A percentile compares a stretch with the other conserved stretches of the same genome.
phyloP scores from a whole-genome alignment of 257 asterid genomes.

The Cordia subcordata region DNA sequence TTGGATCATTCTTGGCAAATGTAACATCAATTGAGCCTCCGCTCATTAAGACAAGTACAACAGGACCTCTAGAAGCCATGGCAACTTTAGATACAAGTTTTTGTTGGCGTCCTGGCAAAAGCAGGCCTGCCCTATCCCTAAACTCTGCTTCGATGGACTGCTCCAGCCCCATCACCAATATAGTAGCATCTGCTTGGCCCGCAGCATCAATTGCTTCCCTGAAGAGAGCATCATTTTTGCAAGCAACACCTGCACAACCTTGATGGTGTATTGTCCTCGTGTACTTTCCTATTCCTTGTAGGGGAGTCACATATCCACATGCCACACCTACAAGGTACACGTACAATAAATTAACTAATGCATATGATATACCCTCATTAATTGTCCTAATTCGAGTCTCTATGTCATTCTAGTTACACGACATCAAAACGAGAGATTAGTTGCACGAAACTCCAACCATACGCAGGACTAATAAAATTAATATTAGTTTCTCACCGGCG shows the following conservation, averaged over 20 bases:
- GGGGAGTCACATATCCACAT: constrained; percentile 21
- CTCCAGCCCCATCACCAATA: constrained; percentile 23
- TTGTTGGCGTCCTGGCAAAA: constrained; percentile 28
- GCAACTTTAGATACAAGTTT: constrained; percentile 20
- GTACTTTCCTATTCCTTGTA: constrained; percentile 19
- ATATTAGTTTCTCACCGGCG: constrained; percentile 18
- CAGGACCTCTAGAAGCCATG: constrained; percentile 17
- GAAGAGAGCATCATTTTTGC: constrained; percentile 10
- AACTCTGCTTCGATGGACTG: constrained; percentile 24
- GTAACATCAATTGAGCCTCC: constrained; percentile 22
- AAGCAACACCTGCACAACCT: constrained; percentile 16
- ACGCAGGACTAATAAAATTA: too few species aligned
- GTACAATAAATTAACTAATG: too few species aligned
- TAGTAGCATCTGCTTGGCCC: constrained; percentile 14
- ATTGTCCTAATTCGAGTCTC: too few species aligned
- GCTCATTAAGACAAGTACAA: constrained; percentile 23
- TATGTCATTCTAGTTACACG: background rate
- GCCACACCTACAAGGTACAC: constrained; percentile 4
- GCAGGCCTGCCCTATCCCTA: constrained; percentile 21
- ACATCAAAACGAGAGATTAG: too few species aligned
- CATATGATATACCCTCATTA: too few species aligned
- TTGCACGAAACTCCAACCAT: too few species aligned
- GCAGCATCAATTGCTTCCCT: constrained; percentile 23
- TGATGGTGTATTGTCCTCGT: constrained; percentile 6
- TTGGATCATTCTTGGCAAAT: constrained; percentile 12